These are phyloP conservation scores for Arachis stenosperma DNA, from an alignment of 306 rosid species.

Conservation along the genomic window DNA sequence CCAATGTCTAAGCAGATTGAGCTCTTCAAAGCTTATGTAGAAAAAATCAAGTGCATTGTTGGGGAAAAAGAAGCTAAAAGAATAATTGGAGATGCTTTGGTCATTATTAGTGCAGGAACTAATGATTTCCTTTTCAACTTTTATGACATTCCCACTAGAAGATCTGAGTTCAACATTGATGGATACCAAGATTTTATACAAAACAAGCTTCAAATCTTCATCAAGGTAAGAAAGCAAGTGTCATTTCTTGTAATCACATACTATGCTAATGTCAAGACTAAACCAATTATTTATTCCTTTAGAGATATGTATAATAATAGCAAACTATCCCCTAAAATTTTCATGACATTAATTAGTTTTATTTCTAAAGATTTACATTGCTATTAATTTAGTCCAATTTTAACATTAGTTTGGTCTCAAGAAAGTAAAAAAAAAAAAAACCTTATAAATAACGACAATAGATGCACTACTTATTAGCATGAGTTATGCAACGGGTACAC, in stretches of 20 bases:
- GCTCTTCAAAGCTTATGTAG: constrained; percentile 50
- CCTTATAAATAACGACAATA: too few species aligned
- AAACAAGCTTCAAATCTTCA: constrained; percentile 41
- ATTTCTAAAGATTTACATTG: too few species aligned
- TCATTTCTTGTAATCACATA: background rate
- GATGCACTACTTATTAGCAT: background rate
- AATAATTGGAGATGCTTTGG: constrained; percentile 48
- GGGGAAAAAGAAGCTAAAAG: constrained; percentile 49
- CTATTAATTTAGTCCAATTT: too few species aligned
- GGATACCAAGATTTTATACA: constrained; percentile 66
- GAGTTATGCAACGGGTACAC: background rate
- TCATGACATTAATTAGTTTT: too few species aligned
- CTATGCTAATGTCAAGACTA: too few species aligned
- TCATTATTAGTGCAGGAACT: constrained; percentile 61
- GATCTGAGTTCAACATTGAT: constrained; percentile 42
- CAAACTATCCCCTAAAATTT: too few species aligned
- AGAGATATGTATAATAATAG: too few species aligned
- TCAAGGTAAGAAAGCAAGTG: constrained; percentile 42
- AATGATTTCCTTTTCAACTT: constrained; percentile 63
- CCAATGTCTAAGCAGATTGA: constrained; percentile 55
- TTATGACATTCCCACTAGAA: constrained; percentile 57
- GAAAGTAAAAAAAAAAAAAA: too few species aligned
- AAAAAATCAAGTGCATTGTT: constrained; percentile 45
- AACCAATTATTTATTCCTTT: too few species aligned
- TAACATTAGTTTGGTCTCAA: too few species aligned